Conservation (phyloP, 352 stramenopile species). For the Pythium pyrilobum region DNA sequence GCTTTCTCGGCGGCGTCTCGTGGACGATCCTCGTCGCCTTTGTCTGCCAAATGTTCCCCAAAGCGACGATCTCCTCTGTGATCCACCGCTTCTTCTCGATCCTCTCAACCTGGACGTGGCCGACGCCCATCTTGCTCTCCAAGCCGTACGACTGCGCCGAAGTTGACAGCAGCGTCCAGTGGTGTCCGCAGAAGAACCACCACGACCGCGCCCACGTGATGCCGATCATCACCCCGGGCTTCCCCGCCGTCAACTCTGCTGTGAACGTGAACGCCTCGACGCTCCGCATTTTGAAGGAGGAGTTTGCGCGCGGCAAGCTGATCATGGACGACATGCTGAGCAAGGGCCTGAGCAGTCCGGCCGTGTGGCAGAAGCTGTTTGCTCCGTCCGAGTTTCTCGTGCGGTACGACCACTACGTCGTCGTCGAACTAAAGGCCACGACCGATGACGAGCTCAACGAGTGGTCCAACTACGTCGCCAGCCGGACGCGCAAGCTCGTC, state of each 20-base stretch:
- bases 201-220: constrained; percentile 80
- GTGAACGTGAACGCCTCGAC: constrained; percentile 83
- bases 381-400: constrained; percentile 70
- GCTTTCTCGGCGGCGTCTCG: constrained; percentile 76
- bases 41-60: constrained; percentile 84
- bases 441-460: constrained; percentile 54
- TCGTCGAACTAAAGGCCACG: constrained; percentile 50
- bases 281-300: constrained; percentile 62
- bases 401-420: constrained; percentile 80
- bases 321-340: constrained; percentile 72
- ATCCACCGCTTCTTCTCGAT: constrained; percentile 82
- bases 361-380: constrained; percentile 76
- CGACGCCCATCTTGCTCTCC: constrained; percentile 68
- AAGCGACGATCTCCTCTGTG: constrained; percentile 59
- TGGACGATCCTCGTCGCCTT: constrained; percentile 86
- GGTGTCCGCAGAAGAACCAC: constrained; percentile 66
- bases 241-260: constrained; percentile 76
- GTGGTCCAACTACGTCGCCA: constrained; percentile 75
- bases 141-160: constrained; percentile 45
- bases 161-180: constrained; percentile 41
- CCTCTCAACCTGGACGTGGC: constrained; percentile 74
- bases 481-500: constrained; percentile 79
- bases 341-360: constrained; percentile 56
- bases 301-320: constrained; percentile 64
- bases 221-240: constrained; percentile 85